Conservation (phyloP, 345 rosid species). For the Hibiscus tridactylites region DNA sequence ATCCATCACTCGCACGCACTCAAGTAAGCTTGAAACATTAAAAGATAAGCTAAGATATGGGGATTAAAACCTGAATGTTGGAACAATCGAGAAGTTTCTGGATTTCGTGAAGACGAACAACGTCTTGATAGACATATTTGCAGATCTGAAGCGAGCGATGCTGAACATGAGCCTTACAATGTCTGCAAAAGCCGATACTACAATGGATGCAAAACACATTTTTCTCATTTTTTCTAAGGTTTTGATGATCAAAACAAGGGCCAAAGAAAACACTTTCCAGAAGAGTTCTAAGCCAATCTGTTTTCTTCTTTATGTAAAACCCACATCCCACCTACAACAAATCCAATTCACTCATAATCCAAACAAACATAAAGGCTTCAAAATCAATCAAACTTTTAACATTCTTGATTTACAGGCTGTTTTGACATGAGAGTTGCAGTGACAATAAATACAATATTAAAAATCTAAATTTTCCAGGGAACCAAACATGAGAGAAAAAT, state of each 20-base stretch:
- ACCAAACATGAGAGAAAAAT: background rate
- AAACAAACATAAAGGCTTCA: background rate
- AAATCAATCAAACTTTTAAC: no score
- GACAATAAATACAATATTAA: no score
- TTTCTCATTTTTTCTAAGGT: constrained; percentile 57
- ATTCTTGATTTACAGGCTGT: no score
- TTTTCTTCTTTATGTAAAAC: background rate
- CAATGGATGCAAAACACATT: constrained; percentile 81
- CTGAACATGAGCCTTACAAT: constrained; percentile 44
- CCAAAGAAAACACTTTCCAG: constrained; percentile 51
- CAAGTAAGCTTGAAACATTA: background rate
- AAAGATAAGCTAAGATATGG: background rate
- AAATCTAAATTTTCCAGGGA: background rate
- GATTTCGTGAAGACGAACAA: constrained; percentile 66
- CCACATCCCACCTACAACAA: background rate
- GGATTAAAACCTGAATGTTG: constrained; percentile 61
- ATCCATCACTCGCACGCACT: no score
- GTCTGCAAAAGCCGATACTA: constrained; percentile 45
- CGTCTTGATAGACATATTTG: constrained; percentile 89
- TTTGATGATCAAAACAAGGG: constrained; percentile 41
- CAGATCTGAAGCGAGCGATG: constrained; percentile 84
- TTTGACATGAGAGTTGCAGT: no score
- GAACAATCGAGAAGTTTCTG: constrained; percentile 79
- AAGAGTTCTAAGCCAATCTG: constrained; percentile 39
- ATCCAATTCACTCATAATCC: background rate